Evolutionary conservation across 805 yeast species (phyloP), one percentile per base, ranked within the genome.

Genomic region (Candida arabinofermentans): DNA sequence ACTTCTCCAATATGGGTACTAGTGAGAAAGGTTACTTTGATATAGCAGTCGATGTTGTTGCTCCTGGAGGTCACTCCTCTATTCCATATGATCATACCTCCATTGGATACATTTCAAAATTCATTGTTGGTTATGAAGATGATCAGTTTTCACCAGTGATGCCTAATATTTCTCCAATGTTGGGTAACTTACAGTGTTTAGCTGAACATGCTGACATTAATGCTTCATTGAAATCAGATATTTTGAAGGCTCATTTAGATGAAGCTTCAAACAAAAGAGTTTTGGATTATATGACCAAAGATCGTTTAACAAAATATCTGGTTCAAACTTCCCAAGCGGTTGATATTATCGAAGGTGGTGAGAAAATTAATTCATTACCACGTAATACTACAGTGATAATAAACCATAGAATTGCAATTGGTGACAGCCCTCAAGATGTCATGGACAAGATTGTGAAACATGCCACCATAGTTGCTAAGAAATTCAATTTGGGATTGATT

Each of bases 61-160:
- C 85, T 17, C 77, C 79, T 12, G 95, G 95, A 29, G 95, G 95
- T 8, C 95, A 85, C 57, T 79, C 91, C 1, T 82, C 90, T 8
- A 59, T 73, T n/a, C 93, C 95, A 8, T 91, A 90, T 2, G 80
- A 75, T 40, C 91, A 85, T 52, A 84, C 91, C 4, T 72, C 82
- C 1, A 80, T 86, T 56, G 95, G 91, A 9, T 72, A 86, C 23
- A 67, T 79, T 39, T 68, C 85, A 5, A 77, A 81, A 45, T 62
- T 85, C 40, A 69, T 80, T 8, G 62, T 64, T 7, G 47, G 58
- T 12, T 64, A 86, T 29, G 95, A 86, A 57, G 54, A 59, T 6
- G 68, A 75, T 43, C 83, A 81, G 3, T 79, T 67, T 52, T 54
- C 62, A n/a, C 64, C 79, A 0, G 47, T 61, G 8, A 59, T 83